Percentiles rank a stretch among this genome's conserved stretches.
Conservation (phyloP, 441 rosid species). For the Eruca vesicaria region DNA sequence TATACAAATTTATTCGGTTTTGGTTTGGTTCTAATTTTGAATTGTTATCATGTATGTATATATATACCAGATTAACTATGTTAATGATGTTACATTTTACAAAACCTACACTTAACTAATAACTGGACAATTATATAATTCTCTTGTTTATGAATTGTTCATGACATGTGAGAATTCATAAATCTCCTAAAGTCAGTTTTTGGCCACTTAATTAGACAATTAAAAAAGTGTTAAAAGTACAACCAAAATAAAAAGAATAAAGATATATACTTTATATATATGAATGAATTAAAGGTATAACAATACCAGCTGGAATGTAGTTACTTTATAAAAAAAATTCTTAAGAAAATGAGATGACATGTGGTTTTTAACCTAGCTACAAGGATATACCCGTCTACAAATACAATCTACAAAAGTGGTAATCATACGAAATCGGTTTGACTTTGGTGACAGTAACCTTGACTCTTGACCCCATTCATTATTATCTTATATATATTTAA, state of each 20-base stretch:
- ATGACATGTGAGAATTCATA: background rate
- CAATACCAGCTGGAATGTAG: constrained; percentile 26
- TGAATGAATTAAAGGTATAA: background rate
- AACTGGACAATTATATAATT: background rate
- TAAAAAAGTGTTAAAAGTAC: too few species aligned
- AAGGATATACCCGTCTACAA: background rate
- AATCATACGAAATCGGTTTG: constrained; percentile 22
- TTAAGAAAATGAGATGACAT: constrained; percentile 6
- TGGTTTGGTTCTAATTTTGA: background rate
- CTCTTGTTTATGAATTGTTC: background rate
- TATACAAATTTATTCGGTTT: background rate
- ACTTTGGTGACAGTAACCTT: constrained; percentile 27
- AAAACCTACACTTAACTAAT: background rate
- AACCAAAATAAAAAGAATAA: background rate
- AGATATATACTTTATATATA: background rate
- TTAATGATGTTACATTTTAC: background rate
- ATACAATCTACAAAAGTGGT: constrained; percentile 15
- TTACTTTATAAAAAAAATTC: constrained; percentile 12
- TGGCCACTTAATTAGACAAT: background rate
- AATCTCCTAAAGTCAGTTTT: constrained; percentile 1
- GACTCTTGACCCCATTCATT: constrained; percentile 23
- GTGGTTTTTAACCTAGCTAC: constrained; percentile 15
- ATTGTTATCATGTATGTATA: too few species aligned
- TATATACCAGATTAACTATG: background rate
- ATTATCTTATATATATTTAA: constrained; percentile 5